phyloP scores from a whole-genome alignment of 139 green algal species.

The Ettlia oleoabundans region DNA sequence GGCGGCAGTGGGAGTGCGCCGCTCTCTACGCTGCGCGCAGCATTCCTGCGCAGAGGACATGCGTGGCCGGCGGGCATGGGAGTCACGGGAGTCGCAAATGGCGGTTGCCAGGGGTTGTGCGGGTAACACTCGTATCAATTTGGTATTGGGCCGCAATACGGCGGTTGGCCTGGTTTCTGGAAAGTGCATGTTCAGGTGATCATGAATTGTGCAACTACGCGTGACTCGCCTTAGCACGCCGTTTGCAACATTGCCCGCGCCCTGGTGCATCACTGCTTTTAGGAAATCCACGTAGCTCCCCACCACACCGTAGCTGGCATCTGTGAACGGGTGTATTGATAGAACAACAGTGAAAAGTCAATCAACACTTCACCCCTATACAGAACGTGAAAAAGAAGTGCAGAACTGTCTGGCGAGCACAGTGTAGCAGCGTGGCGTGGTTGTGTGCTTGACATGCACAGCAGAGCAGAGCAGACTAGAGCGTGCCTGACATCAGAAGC shows the following conservation, averaged over 20 bases:
- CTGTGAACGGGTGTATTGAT: conserved; percentile 26
- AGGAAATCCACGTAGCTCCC: conserved; percentile 79
- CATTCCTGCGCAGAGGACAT: neutral
- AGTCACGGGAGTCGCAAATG: no score
- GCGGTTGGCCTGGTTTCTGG: no score
- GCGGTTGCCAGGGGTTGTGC: no score
- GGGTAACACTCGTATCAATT: no score
- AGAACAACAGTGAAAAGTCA: neutral
- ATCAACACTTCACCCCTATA: neutral
- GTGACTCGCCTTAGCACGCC: conserved; percentile 42
- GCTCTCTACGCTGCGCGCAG: neutral
- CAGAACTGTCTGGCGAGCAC: no score
- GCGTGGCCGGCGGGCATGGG: neutral
- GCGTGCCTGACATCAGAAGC: neutral
- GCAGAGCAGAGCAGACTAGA: neutral
- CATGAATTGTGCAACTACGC: no score
- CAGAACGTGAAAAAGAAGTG: no score
- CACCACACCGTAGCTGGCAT: conserved; percentile 46
- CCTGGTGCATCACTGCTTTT: conserved; percentile 54
- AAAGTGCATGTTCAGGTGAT: no score
- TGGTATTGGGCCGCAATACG: no score
- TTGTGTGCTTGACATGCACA: no score
- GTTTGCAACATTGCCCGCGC: conserved; percentile 67
- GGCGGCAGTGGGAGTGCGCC: conserved; percentile 27
- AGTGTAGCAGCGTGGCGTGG: no score